Evolutionary conservation across 768 basidiomycete species (phyloP), one percentile per base, ranked within the genome.

Genomic region (Lentinus brumalis): DNA sequence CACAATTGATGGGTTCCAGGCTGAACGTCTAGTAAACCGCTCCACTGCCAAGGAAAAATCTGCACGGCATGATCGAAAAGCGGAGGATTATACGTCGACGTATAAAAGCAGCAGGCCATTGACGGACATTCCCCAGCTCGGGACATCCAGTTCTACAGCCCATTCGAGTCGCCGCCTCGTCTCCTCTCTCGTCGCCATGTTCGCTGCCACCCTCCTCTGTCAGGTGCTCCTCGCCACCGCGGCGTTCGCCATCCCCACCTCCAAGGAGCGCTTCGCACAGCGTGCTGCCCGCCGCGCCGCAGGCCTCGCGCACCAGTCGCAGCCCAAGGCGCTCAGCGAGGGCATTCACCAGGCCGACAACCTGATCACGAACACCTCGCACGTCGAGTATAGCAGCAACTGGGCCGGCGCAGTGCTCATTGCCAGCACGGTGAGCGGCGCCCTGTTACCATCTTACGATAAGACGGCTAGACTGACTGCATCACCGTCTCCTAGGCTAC

Each of bases 401-500:
- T 77, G 76, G 76, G 66, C 76, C 42, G 75, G 76, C 38, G 74
- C 73, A 26, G 72, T 74, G 44, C 72, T 68, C 59, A 67, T 69
- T 56, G 60, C 70, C 30, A 47, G 67, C 54, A 50, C 64, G 7
- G 72, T 74, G 30, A 40, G 67, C 58, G 7, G 7, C 38, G 1
- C 21, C 41, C 18, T 53, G 16, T 41, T 8, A 26, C 40, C 26
- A 21, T 35, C 15, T n/a, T 5, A 2, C 16, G 3, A 12, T 42
- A n/a, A 10, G 18, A 14, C 21, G 21, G 5, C 30, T 0, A 30
- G 38, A 26, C 50, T 45, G 14, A 56, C 53, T 47, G 14, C 31
- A 15, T 12, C 53, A 7, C 2, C 15, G 21, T 26, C 50, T 15
- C 41, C 18, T 45, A 75, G 72, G 66, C 65, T 51, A 76, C 73